These are phyloP conservation scores for Emiliania huxleyi DNA, from an alignment of 78 protist genomes.

Conservation along the genomic window DNA sequence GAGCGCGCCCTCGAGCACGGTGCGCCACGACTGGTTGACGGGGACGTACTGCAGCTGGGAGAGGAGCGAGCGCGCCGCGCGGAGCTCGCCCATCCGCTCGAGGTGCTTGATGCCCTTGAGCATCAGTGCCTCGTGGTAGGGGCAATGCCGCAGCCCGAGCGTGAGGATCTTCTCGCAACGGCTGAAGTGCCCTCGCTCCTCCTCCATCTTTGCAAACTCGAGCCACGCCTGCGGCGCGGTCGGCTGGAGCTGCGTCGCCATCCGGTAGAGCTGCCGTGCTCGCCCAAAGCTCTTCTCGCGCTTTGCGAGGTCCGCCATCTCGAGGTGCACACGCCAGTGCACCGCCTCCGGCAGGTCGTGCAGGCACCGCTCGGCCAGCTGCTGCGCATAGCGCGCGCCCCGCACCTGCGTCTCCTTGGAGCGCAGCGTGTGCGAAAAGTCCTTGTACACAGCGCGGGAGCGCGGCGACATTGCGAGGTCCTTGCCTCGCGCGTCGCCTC, in stretches of 20 bases:
- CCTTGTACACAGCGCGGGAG: slow-evolving; percentile 7
- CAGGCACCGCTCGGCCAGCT: background rate
- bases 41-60: slow-evolving; percentile 51
- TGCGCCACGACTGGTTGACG: slow-evolving; percentile 81
- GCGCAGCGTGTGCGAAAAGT: background rate
- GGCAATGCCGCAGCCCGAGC: slow-evolving; percentile 70
- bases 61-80: slow-evolving; percentile 68
- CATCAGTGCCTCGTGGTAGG: slow-evolving; percentile 67
- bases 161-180: slow-evolving; percentile 70
- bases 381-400: background rate
- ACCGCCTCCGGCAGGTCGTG: background rate
- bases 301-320: slow-evolving; percentile 31
- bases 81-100: slow-evolving; percentile 72
- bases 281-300: background rate
- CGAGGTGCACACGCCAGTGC: slow-evolving; percentile 31
- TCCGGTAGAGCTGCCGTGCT: slow-evolving; percentile 5
- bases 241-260: slow-evolving; percentile 1
- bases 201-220: slow-evolving; percentile 87
- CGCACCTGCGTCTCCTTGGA: background rate
- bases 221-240: slow-evolving; percentile 69
- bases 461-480: background rate
- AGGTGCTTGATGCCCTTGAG: slow-evolving; percentile 69
- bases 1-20: slow-evolving; percentile 85
- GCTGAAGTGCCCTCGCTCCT: slow-evolving; percentile 72
- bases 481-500: background rate